These are phyloP conservation scores for Candida tropicalis DNA, from an alignment of 1,139 yeast genomes.

Conservation along the genomic window DNA sequence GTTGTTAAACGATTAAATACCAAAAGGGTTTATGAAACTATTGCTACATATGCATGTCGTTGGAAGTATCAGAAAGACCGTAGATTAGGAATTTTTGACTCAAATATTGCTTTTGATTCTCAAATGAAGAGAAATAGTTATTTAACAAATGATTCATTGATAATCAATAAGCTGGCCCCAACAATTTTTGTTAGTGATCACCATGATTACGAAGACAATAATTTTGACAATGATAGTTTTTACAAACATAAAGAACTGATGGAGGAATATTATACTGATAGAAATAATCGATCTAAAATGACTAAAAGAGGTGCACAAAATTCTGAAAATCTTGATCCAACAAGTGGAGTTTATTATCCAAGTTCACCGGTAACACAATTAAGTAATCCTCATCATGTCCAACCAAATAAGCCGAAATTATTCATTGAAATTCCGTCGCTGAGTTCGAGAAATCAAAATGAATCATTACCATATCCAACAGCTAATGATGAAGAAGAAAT, in stretches of 20 bases:
- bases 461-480: background rate
- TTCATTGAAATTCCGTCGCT: slow-evolving; percentile 12
- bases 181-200: slow-evolving; percentile 14
- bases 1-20: slow-evolving; percentile 56
- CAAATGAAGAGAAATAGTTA: slow-evolving; percentile 33
- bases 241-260: background rate
- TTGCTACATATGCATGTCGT: slow-evolving; percentile 60
- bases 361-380: slow-evolving; percentile 13
- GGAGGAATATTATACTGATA: background rate
- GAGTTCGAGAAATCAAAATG: background rate
- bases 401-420: slow-evolving; percentile 11
- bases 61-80: slow-evolving; percentile 51
- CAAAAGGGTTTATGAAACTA: slow-evolving; percentile 54
- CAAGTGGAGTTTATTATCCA: slow-evolving; percentile 16
- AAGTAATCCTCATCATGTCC: slow-evolving; percentile 3
- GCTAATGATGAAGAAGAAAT: slow-evolving; percentile 7
- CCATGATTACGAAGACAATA: slow-evolving; percentile 7
- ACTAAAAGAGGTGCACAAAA: slow-evolving; percentile 9
- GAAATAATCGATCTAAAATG: background rate
- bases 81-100: slow-evolving; percentile 29
- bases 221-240: slow-evolving; percentile 7
- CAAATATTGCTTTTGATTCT: slow-evolving; percentile 31
- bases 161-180: slow-evolving; percentile 14
- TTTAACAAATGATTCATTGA: slow-evolving; percentile 24
- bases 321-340: slow-evolving; percentile 10